phyloP scores from a whole-genome alignment of 768 basidiomycete genomes.

The Austroboletus festivus region DNA sequence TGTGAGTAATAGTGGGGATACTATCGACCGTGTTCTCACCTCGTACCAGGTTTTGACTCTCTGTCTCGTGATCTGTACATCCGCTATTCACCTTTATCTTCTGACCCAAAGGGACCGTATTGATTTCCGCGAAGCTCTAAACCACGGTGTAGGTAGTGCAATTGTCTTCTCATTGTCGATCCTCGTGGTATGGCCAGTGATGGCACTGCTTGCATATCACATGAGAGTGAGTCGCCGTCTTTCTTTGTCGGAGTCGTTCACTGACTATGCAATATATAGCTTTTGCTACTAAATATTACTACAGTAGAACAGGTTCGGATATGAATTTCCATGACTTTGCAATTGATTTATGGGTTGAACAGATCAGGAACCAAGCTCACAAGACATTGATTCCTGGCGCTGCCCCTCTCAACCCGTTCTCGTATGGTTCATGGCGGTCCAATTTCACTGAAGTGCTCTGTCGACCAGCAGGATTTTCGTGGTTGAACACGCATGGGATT shows the following conservation, averaged over 20 bases:
- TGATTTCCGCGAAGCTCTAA: conserved; percentile 45
- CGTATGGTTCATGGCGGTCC: conserved; percentile 68
- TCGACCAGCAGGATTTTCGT: conserved; percentile 75
- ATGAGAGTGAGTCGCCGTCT: conserved; percentile 58
- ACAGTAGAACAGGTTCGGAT: conserved; percentile 89
- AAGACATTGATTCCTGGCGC: conserved; percentile 61
- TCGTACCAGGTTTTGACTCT: conserved; percentile 61
- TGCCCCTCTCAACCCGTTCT: conserved; percentile 82
- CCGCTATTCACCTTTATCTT: conserved; percentile 76
- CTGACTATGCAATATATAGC: conserved; percentile 37
- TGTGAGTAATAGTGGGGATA: conserved; percentile 43
- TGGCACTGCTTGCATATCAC: conserved; percentile 79
- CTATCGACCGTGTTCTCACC: conserved; percentile 6
- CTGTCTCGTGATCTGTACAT: conserved; percentile 75
- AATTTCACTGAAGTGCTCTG: conserved; percentile 79
- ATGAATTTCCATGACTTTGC: conserved; percentile 9
- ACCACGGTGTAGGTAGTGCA: conserved; percentile 69
- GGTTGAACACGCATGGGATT: conserved; percentile 61
- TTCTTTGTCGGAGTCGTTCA: background rate
- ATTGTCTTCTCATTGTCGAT: conserved; percentile 74
- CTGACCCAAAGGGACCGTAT: conserved; percentile 52
- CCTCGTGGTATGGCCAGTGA: conserved; percentile 78
- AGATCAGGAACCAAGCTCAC: conserved; percentile 88
- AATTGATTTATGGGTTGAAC: conserved; percentile 10
- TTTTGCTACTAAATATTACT: conserved; percentile 82